Evolutionary conservation across 2,329 filamentous ascomycete genomes (phyloP).

Genomic region (Talaromyces amestolkiae): DNA sequence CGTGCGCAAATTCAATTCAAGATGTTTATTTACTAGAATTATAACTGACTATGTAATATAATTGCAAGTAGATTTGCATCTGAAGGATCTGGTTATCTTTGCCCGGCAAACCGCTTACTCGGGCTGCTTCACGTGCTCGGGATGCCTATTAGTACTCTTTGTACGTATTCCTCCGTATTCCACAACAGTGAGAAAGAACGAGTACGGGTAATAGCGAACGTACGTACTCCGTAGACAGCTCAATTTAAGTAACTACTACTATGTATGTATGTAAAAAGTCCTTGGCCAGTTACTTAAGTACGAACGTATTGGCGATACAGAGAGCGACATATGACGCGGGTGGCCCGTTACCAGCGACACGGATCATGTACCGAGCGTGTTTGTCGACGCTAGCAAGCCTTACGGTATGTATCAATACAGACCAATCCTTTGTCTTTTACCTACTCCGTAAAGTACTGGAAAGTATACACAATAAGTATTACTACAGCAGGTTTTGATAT

Average conservation of each 20-base stretch:
- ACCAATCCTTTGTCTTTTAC: no score
- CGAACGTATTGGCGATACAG: background rate
- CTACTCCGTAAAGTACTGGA: background rate
- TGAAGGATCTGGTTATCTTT: background rate
- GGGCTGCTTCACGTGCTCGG: constrained; percentile 1
- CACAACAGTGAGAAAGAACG: background rate
- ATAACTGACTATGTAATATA: no score
- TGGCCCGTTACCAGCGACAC: constrained; percentile 11
- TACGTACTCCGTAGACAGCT: no score
- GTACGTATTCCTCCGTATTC: background rate
- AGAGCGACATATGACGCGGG: constrained; percentile 6
- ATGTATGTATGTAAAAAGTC: no score
- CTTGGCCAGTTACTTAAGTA: background rate
- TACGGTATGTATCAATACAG: background rate
- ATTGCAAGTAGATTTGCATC: background rate
- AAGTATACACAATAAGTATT: background rate
- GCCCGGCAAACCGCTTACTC: background rate
- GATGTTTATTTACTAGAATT: background rate
- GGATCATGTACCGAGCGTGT: constrained; percentile 2
- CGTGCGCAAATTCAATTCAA: background rate
- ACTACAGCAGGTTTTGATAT: background rate
- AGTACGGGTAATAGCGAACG: background rate
- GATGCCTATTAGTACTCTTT: no score
- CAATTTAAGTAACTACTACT: no score
- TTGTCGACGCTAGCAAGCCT: constrained; percentile 1